Conservation (phyloP, 1,284 basidiomycete species). For the Porphyrellus sp. region DNA sequence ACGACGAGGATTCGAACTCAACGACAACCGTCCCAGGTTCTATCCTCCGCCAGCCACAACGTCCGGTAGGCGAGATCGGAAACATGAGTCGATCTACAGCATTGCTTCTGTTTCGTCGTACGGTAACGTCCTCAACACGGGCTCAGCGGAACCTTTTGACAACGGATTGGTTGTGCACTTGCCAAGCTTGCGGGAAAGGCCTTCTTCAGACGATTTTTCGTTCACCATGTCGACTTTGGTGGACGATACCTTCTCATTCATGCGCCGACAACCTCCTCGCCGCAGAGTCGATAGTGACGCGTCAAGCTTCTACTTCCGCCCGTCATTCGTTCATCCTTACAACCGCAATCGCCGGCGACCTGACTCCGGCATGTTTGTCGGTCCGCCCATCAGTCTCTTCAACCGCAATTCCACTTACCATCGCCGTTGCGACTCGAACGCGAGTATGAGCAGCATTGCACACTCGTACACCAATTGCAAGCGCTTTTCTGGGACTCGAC, state of each 20-base stretch:
- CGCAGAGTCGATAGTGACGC: conserved; percentile 70
- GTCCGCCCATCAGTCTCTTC: conserved; percentile 68
- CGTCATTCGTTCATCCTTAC: conserved; percentile 34
- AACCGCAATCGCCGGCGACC: conserved; percentile 47
- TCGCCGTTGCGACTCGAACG: conserved; percentile 50
- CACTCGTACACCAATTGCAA: conserved; percentile 53
- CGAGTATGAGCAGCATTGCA: conserved; percentile 53
- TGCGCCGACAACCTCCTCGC: conserved; percentile 43
- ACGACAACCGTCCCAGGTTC: conserved; percentile 56
- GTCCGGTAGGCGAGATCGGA: conserved; percentile 39
- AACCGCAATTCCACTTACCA: conserved; percentile 56
- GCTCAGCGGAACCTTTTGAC: conserved; percentile 71
- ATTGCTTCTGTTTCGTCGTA: conserved; percentile 82
- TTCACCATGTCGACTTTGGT: conserved; percentile 56
- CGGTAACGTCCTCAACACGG: conserved; percentile 62
- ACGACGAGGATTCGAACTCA: conserved; percentile 69
- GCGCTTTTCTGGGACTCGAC: conserved; percentile 60
- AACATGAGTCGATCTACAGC: conserved; percentile 66
- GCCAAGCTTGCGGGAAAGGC: conserved; percentile 51
- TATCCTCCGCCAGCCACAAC: conserved; percentile 51
- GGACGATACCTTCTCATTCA: conserved; percentile 72
- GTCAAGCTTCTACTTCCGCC: conserved; percentile 70
- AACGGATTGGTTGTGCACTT: conserved; percentile 43
- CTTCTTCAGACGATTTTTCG: conserved; percentile 53
- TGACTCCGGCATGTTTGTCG: conserved; percentile 48